Conservation (phyloP, 768 basidiomycete species). For the Mycena maculata region DNA sequence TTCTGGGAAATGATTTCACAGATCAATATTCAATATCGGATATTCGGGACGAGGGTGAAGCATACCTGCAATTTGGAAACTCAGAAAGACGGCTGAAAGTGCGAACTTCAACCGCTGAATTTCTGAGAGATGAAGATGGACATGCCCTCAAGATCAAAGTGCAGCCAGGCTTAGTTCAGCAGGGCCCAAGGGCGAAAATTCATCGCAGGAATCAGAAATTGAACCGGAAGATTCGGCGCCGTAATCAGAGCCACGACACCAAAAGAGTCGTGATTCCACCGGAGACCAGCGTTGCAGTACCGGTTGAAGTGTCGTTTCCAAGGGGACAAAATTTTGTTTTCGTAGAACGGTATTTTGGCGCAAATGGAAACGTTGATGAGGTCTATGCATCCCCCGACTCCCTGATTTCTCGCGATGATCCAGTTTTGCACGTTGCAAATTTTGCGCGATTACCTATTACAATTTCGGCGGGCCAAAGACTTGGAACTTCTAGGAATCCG, state of each 20-base stretch:
- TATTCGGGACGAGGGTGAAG: conserved; percentile 26
- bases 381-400: conserved; percentile 28
- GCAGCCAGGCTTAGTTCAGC: background rate
- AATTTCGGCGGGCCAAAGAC: conserved; percentile 22
- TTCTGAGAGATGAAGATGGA: background rate
- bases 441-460: conserved; percentile 7
- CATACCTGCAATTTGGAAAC: conserved; percentile 7
- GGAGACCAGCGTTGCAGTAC: conserved; percentile 8
- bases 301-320: conserved; percentile 7
- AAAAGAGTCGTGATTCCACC: conserved; percentile 29
- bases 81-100: conserved; percentile 9
- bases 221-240: background rate
- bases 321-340: conserved; percentile 10
- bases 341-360: conserved; percentile 24
- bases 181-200: background rate
- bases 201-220: conserved; percentile 7
- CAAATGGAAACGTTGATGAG: conserved; percentile 6
- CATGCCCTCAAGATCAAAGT: conserved; percentile 15
- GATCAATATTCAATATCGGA: conserved; percentile 48
- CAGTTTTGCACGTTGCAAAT: background rate
- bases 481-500: conserved; percentile 25
- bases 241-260: background rate
- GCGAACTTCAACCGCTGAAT: background rate
- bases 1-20: conserved; percentile 47
- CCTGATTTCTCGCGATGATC: conserved; percentile 14